Percentiles rank a stretch among this genome's conserved stretches.
Conservation (phyloP, 768 basidiomycete species). For the Heimioporus sp. region DNA sequence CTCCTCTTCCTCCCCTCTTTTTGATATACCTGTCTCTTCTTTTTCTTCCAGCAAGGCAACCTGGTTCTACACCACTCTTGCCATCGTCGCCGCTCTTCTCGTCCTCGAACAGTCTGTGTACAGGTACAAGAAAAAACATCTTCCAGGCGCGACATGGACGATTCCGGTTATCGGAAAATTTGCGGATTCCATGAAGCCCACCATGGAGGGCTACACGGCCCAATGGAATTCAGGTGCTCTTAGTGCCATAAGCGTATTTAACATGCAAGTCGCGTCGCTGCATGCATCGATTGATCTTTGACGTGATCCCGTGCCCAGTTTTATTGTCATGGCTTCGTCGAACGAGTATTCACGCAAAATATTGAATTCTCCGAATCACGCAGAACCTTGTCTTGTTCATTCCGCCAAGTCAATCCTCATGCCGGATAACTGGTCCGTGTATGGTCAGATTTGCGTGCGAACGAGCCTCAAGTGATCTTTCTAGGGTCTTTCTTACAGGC, state of each 20-base stretch:
- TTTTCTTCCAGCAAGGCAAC: conserved; percentile 29
- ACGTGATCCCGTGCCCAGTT: conserved; percentile 50
- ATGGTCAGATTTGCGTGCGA: neutral
- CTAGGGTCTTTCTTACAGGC: conserved; percentile 95
- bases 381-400: conserved; percentile 93
- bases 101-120: conserved; percentile 87
- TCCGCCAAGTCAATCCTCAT: conserved; percentile 86
- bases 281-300: neutral
- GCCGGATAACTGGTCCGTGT: conserved; percentile 78
- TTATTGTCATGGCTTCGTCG: conserved; percentile 97
- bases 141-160: conserved; percentile 89
- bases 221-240: conserved; percentile 92
- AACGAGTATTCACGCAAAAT: conserved; percentile 95
- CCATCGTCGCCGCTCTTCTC: conserved; percentile 71
- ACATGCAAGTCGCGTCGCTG: conserved; percentile 65
- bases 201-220: conserved; percentile 86
- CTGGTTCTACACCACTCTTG: conserved; percentile 71
- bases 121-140: conserved; percentile 81
- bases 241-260: conserved; percentile 92
- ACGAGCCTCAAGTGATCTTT: neutral
- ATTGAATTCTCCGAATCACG: conserved; percentile 87
- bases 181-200: conserved; percentile 86
- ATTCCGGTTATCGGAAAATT: conserved; percentile 99
- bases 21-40: conserved; percentile 48
- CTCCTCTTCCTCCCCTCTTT: conserved; percentile 33